A percentile compares a stretch with the other conserved stretches of the same genome.
phyloP scores from a whole-genome alignment of 257 asterid genomes.

The Solanum rostratum region DNA sequence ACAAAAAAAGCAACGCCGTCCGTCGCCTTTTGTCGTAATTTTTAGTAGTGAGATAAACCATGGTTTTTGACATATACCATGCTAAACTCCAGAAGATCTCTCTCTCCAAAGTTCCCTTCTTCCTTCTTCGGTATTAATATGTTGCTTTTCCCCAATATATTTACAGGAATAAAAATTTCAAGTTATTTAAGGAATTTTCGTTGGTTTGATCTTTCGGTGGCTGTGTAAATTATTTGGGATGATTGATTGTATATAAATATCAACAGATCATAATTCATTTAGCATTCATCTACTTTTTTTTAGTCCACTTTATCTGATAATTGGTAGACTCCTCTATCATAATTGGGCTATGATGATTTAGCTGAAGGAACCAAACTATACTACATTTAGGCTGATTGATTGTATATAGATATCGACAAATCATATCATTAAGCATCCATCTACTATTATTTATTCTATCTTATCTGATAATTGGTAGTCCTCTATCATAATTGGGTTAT shows the following conservation, averaged over 20 bases:
- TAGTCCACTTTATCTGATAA: background rate
- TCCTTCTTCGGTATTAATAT: background rate
- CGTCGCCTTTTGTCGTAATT: no score
- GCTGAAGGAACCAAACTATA: background rate
- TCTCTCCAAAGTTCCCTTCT: background rate
- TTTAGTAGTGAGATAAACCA: no score
- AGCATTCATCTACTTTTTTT: no score
- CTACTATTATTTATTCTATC: no score
- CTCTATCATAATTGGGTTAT: no score
- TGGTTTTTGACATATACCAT: no score
- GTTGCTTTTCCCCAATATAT: background rate
- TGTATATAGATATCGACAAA: no score
- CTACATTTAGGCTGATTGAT: no score
- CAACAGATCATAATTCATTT: background rate
- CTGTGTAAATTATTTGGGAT: background rate
- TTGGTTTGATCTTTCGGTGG: background rate
- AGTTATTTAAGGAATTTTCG: background rate
- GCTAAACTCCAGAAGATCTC: no score
- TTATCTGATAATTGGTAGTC: no score
- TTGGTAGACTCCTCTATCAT: background rate
- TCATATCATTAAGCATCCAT: no score
- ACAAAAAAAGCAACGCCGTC: no score
- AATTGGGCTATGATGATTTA: background rate
- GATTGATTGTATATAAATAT: background rate
- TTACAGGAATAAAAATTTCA: background rate